Evolutionary conservation across 495 filamentous ascomycete genomes (phyloP).

Genomic region (Rhypophila decipiens): DNA sequence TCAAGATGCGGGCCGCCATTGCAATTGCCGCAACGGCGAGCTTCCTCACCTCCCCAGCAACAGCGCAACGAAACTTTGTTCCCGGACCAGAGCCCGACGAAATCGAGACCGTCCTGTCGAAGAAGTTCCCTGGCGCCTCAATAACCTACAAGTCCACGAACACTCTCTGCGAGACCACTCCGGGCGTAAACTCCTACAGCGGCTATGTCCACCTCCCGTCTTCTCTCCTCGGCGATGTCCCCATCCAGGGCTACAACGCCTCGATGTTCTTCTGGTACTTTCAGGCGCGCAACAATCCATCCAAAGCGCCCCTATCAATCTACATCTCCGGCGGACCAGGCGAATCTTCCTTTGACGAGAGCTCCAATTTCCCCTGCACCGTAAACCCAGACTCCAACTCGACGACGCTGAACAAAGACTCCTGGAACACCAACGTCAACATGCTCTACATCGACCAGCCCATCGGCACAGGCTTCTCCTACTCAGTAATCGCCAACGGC

Average conservation of each 20-base stretch:
- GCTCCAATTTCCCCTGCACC: conserved; percentile 45
- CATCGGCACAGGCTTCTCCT: conserved; percentile 46
- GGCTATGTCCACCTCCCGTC: conserved; percentile 40
- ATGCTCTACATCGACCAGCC: conserved; percentile 66
- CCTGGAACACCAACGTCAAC: conserved; percentile 64
- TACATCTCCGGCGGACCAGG: conserved; percentile 54
- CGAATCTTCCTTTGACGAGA: conserved; percentile 51
- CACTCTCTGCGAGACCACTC: conserved; percentile 21
- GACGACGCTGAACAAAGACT: conserved; percentile 39
- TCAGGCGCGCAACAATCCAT: conserved; percentile 41
- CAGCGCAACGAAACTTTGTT: background rate
- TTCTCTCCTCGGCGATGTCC: conserved; percentile 10
- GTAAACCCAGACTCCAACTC: conserved; percentile 38
- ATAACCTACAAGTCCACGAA: conserved; percentile 10
- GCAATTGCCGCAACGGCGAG: no score
- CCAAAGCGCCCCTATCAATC: conserved; percentile 32
- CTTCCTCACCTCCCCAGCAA: no score
- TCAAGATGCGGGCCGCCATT: no score
- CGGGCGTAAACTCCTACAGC: conserved; percentile 34
- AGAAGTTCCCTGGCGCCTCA: conserved; percentile 3
- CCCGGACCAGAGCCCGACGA: background rate
- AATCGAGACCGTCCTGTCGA: background rate
- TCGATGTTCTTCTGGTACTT: conserved; percentile 15
- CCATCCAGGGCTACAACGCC: conserved; percentile 51
- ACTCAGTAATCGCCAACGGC: conserved; percentile 38